Conservation (phyloP, 2,329 filamentous ascomycete species). For the Dactylonectria macrodidyma region DNA sequence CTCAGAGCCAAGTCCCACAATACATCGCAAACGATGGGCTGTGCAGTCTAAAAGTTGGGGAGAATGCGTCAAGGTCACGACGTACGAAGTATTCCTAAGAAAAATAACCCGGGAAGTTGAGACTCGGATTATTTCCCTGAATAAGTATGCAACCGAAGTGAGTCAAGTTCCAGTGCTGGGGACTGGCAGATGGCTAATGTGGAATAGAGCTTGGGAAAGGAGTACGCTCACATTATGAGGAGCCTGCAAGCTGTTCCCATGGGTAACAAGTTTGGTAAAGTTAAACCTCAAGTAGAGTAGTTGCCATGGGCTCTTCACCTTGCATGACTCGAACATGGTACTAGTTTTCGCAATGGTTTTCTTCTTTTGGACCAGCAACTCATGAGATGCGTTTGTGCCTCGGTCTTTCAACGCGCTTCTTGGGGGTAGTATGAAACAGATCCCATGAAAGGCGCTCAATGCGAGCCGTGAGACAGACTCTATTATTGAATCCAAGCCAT, state of each 20-base stretch:
- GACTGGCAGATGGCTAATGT: not conserved
- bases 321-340: not conserved
- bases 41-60: constrained; percentile 30
- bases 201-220: not conserved
- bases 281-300: not conserved
- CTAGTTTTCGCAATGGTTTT: not conserved
- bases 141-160: not conserved
- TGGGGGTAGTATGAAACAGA: too few relatives aligned
- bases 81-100: constrained; percentile 24
- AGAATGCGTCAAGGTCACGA: constrained; percentile 33
- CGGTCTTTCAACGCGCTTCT: not conserved
- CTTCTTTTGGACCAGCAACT: not conserved
- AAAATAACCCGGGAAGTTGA: constrained; percentile 37
- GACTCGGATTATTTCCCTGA: not conserved
- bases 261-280: not conserved
- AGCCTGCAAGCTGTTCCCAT: not conserved
- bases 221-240: not conserved
- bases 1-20: constrained; percentile 22
- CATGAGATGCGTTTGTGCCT: not conserved
- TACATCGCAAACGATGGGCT: constrained; percentile 34
- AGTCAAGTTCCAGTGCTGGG: not conserved
- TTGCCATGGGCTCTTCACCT: not conserved
- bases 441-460: not conserved
- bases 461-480: constrained; percentile 1
- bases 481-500: constrained; percentile 4